These are phyloP conservation scores for Halenospora varia DNA, from an alignment of 495 filamentous ascomycete genomes.

Conservation along the genomic window DNA sequence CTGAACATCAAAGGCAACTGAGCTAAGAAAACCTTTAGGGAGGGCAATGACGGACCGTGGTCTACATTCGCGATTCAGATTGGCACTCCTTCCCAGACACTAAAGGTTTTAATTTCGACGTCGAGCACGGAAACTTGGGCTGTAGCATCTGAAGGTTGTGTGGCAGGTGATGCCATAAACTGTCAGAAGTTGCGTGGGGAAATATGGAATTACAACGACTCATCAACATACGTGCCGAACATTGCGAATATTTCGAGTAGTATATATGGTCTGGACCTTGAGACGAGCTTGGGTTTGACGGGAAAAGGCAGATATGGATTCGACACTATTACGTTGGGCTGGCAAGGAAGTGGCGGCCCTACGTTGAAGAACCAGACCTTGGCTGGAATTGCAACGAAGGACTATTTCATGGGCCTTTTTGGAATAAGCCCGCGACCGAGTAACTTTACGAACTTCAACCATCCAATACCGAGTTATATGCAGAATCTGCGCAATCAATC, in stretches of 20 bases:
- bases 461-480: slow-evolving; percentile 42
- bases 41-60: slow-evolving; percentile 40
- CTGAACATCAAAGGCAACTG: not conserved
- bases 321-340: slow-evolving; percentile 46
- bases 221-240: slow-evolving; percentile 12
- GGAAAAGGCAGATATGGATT: slow-evolving; percentile 41
- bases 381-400: slow-evolving; percentile 34
- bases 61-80: slow-evolving; percentile 31
- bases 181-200: slow-evolving; percentile 26
- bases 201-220: slow-evolving; percentile 24
- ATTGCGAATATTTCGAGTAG: slow-evolving; percentile 1
- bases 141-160: slow-evolving; percentile 35
- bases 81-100: slow-evolving; percentile 33
- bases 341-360: slow-evolving; percentile 32
- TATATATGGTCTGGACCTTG: slow-evolving; percentile 26
- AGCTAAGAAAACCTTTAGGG: slow-evolving; percentile 29
- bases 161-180: slow-evolving; percentile 15
- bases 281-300: slow-evolving; percentile 36
- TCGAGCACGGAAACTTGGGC: slow-evolving; percentile 26
- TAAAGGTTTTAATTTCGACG: slow-evolving; percentile 32
- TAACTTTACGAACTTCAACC: slow-evolving; percentile 39
- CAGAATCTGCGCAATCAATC: slow-evolving; percentile 41
- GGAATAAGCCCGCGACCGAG: slow-evolving; percentile 46
- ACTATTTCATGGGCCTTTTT: slow-evolving; percentile 35
- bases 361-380: slow-evolving; percentile 42